Evolutionary conservation across 2,329 filamentous ascomycete species (phyloP).

Genomic region (Zymoseptoria passerinii): DNA sequence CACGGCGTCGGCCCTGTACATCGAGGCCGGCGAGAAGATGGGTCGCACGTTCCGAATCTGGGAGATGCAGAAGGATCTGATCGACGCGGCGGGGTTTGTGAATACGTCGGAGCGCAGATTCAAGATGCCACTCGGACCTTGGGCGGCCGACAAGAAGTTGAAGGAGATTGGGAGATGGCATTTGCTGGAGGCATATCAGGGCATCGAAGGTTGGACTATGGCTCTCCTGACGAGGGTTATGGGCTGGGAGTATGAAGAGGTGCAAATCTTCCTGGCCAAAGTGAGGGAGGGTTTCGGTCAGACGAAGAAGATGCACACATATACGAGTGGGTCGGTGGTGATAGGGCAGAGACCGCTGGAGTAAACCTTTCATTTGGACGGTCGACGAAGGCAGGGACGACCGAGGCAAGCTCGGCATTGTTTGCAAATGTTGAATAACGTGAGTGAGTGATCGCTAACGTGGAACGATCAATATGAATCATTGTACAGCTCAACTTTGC

Average conservation of each 20-base stretch:
- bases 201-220: conserved; percentile 35
- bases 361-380: not conserved
- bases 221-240: conserved; percentile 31
- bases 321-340: conserved; percentile 3
- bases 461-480: not conserved
- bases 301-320: conserved; percentile 9
- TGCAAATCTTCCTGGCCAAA: conserved; percentile 36
- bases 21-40: conserved; percentile 4
- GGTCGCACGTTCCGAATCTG: conserved; percentile 8
- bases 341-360: conserved; percentile 5
- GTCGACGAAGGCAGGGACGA: not conserved
- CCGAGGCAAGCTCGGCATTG: too few species aligned
- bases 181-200: conserved; percentile 32
- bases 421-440: not conserved
- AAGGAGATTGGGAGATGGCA: conserved; percentile 33
- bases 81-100: conserved; percentile 6
- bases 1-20: not conserved
- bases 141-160: conserved; percentile 30
- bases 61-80: conserved; percentile 6
- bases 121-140: conserved; percentile 36
- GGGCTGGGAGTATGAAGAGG: conserved; percentile 36
- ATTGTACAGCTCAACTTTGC: not conserved
- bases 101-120: conserved; percentile 32
- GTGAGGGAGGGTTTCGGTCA: conserved; percentile 25
- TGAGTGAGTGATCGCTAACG: not conserved